A percentile compares a stretch with the other conserved stretches of the same genome.
phyloP scores from a whole-genome alignment of 306 rosid species.

The Sesbania bispinosa region DNA sequence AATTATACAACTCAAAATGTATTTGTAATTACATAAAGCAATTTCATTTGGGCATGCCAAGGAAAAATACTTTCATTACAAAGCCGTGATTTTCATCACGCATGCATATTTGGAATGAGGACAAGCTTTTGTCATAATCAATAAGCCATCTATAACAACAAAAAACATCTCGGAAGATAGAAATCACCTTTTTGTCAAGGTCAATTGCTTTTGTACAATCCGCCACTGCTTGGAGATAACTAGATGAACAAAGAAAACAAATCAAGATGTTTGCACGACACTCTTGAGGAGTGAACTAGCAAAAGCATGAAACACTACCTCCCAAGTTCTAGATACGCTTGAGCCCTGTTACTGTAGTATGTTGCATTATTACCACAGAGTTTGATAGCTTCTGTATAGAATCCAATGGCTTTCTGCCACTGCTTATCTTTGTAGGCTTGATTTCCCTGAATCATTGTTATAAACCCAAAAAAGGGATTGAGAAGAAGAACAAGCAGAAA shows the following conservation, averaged over 20 bases:
- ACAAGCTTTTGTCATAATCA: not conserved
- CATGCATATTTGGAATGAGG: not conserved
- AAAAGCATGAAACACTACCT: slow-evolving; percentile 46
- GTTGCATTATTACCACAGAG: slow-evolving; percentile 73
- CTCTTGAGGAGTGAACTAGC: slow-evolving; percentile 3
- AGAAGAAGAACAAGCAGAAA: slow-evolving; percentile 1
- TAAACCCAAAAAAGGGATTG: not conserved
- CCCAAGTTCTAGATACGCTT: slow-evolving; percentile 78
- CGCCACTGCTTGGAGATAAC: slow-evolving; percentile 81
- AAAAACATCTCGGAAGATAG: not conserved
- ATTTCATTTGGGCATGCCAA: not conserved
- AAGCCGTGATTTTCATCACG: not conserved
- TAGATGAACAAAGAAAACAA: slow-evolving; percentile 34
- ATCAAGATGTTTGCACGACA: slow-evolving; percentile 31
- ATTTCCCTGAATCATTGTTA: slow-evolving; percentile 59
- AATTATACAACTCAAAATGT: not conserved
- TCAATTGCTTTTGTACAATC: slow-evolving; percentile 81
- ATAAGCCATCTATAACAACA: not conserved
- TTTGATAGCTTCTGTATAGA: slow-evolving; percentile 90
- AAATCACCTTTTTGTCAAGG: slow-evolving; percentile 83
- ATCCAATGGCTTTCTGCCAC: slow-evolving; percentile 88
- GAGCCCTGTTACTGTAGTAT: slow-evolving; percentile 91
- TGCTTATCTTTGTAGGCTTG: slow-evolving; percentile 91
- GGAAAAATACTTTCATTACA: not conserved
- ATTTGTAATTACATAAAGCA: not conserved